A percentile compares a stretch with the other conserved stretches of the same genome.
These are phyloP conservation scores for Geotrichum histeridarum DNA, from an alignment of 1,139 yeast genomes.

Conservation along the genomic window DNA sequence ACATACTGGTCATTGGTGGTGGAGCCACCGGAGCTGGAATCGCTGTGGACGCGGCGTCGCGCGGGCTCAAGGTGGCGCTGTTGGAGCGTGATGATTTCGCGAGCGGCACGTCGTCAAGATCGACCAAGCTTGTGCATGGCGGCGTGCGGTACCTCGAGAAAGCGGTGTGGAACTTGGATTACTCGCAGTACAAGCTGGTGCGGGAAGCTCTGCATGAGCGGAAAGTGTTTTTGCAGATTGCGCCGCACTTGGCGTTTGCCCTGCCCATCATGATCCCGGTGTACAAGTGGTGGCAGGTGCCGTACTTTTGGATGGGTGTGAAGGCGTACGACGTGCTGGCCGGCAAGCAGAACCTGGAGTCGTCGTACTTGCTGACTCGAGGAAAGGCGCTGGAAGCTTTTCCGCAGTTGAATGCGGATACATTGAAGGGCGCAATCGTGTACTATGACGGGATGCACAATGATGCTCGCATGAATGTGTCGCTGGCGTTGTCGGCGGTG, in stretches of 20 bases:
- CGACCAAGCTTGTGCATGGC: conserved; percentile 96
- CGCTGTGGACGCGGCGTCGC: conserved; percentile 84
- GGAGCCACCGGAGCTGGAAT: conserved; percentile 96
- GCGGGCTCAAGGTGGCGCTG: conserved; percentile 85
- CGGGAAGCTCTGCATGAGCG: conserved; percentile 92
- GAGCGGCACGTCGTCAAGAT: conserved; percentile 85
- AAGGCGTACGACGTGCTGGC: conserved; percentile 92
- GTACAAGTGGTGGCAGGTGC: conserved; percentile 93
- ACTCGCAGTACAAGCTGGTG: conserved; percentile 85
- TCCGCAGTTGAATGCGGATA: conserved; percentile 78
- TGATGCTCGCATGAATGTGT: conserved; percentile 87
- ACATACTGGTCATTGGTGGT: conserved; percentile 83
- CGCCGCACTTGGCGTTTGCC: conserved; percentile 84
- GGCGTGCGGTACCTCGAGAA: conserved; percentile 94
- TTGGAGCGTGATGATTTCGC: conserved; percentile 88
- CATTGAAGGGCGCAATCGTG: conserved; percentile 83
- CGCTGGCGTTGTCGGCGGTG: conserved; percentile 80
- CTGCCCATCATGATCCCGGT: conserved; percentile 94
- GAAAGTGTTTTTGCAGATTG: conserved; percentile 81
- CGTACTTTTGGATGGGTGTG: conserved; percentile 89
- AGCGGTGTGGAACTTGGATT: conserved; percentile 80
- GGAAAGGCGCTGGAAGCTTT: conserved; percentile 68
- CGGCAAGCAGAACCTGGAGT: conserved; percentile 77
- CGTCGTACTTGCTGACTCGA: conserved; percentile 68
- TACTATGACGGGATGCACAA: conserved; percentile 95